Percentiles rank a stretch among this genome's conserved stretches.
Evolutionary conservation across 176 grass and related monocot species (phyloP).

Genomic region (Cenchrus americanus): DNA sequence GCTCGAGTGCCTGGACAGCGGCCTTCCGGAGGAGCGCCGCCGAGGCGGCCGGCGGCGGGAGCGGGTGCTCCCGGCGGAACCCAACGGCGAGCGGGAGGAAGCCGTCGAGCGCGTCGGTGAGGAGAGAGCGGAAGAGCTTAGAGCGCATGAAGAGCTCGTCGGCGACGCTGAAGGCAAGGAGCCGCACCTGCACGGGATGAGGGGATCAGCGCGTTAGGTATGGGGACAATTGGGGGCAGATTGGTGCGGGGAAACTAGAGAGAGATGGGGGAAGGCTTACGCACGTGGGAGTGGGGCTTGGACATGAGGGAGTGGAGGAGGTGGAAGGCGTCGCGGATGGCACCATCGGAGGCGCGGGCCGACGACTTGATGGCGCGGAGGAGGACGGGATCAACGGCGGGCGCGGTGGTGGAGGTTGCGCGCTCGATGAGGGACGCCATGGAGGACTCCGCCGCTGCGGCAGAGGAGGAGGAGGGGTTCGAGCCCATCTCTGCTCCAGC

Average conservation of each 20-base stretch:
- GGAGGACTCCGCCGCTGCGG: constrained; percentile 21
- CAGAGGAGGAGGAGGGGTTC: neutral
- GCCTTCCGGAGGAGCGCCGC: constrained; percentile 68
- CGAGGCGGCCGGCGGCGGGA: constrained; percentile 65
- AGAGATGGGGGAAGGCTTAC: constrained; percentile 7
- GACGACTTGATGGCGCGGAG: constrained; percentile 82
- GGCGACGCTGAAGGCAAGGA: constrained; percentile 67
- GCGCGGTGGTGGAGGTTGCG: constrained; percentile 72
- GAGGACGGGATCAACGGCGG: constrained; percentile 60
- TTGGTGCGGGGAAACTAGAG: neutral
- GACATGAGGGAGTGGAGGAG: constrained; percentile 74
- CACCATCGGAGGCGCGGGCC: constrained; percentile 62
- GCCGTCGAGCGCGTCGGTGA: constrained; percentile 63
- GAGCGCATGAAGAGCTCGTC: constrained; percentile 96
- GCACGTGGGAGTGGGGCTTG: constrained; percentile 81
- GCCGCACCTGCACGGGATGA: constrained; percentile 61
- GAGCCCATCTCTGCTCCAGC: neutral
- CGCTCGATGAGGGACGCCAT: constrained; percentile 68
- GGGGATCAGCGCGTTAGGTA: constrained; percentile 21
- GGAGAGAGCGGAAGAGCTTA: constrained; percentile 75
- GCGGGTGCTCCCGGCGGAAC: constrained; percentile 63
- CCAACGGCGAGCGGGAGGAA: constrained; percentile 78
- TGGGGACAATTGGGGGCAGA: constrained; percentile 8
- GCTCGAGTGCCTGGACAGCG: constrained; percentile 77
- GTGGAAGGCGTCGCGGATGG: constrained; percentile 59